Evolutionary conservation across 2,329 filamentous ascomycete species (phyloP).

Genomic region (Cladosporium sp.): DNA sequence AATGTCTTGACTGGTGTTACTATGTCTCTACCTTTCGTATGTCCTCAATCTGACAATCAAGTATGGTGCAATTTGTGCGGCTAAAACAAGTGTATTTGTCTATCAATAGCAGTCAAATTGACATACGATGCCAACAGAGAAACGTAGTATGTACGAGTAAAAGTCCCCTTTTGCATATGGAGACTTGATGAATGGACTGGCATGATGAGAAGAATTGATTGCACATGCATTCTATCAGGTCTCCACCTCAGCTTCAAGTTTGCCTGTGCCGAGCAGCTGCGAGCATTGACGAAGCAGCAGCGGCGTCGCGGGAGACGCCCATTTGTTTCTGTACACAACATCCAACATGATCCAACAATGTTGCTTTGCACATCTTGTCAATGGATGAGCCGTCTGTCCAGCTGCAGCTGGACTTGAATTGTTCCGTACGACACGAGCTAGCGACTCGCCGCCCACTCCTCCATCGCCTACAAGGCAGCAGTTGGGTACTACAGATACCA

Average conservation of each 20-base stretch:
- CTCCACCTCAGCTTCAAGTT: not conserved
- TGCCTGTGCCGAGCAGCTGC: constrained; percentile 7
- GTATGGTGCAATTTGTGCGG: not conserved
- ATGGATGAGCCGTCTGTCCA: constrained; percentile 39
- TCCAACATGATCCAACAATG: constrained; percentile 1
- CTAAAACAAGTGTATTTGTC: not conserved
- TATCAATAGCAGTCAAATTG: not conserved
- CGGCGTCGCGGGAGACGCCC: not conserved
- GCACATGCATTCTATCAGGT: not conserved
- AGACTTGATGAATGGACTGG: not conserved
- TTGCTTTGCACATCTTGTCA: not conserved
- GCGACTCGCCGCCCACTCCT: constrained; percentile 54
- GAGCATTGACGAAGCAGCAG: constrained; percentile 4
- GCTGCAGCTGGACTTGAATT: constrained; percentile 45
- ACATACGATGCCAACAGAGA: not conserved
- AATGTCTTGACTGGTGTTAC: not conserved
- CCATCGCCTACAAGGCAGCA: constrained; percentile 67
- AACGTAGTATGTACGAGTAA: not conserved
- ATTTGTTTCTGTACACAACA: not conserved
- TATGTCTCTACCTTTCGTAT: not conserved
- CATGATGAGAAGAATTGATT: not conserved
- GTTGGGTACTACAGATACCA: constrained; percentile 65
- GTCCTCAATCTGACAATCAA: not conserved
- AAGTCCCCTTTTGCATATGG: not conserved
- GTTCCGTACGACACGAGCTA: constrained; percentile 42